phyloP scores from a whole-genome alignment of 1,284 basidiomycete genomes.

The Acaromyces ingoldii region DNA sequence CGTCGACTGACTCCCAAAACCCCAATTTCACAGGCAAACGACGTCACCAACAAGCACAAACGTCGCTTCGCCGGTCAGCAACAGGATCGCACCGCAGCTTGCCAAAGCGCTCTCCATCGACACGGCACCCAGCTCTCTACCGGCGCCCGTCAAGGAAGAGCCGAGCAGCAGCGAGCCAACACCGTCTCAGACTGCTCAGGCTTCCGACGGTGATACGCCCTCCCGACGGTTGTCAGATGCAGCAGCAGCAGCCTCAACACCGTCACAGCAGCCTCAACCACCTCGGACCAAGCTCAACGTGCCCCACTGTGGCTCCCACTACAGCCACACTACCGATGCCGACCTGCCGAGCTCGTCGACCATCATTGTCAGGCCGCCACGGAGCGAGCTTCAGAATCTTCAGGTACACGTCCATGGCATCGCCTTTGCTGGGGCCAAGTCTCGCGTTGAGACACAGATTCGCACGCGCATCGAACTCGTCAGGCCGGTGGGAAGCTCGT shows the following conservation, averaged over 20 bases:
- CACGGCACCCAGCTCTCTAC: constrained; percentile 1
- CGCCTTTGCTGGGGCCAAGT: constrained; percentile 79
- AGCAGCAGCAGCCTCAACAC: no score
- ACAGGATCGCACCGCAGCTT: no score
- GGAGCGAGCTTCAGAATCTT: constrained; percentile 27
- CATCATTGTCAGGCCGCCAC: constrained; percentile 29
- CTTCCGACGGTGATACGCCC: no score
- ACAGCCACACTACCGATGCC: constrained; percentile 28
- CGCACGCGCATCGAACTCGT: constrained; percentile 48
- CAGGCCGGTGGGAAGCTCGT: constrained; percentile 18
- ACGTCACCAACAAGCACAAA: no score
- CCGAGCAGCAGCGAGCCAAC: constrained; percentile 3
- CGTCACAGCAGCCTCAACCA: no score
- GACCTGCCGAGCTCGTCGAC: constrained; percentile 36
- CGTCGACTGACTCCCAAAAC: no score
- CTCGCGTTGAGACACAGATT: constrained; percentile 76
- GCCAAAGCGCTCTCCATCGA: no score
- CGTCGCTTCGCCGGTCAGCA: no score
- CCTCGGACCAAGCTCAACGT: no score
- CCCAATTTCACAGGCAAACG: no score
- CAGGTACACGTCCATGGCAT: constrained; percentile 69
- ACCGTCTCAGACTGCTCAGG: constrained; percentile 4
- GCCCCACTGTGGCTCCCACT: constrained; percentile 2
- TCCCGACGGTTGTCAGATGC: no score
- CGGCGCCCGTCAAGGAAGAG: constrained; percentile 29